phyloP scores from a whole-genome alignment of 139 green algal genomes.

The Chlorella ohadii region DNA sequence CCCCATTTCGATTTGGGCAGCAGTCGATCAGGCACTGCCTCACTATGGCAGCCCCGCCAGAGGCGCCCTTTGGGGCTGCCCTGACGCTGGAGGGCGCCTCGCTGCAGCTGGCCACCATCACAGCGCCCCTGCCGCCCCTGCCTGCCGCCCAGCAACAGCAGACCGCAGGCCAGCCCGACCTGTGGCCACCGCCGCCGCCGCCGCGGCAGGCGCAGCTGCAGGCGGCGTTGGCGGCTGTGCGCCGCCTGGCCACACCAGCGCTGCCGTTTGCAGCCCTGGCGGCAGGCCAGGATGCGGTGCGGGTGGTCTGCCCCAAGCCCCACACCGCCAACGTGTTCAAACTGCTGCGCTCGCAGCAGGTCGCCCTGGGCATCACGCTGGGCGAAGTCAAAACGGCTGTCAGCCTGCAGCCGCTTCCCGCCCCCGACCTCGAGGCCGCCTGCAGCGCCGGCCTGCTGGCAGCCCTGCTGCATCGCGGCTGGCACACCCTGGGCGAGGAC shows the following conservation, averaged over 20 bases:
- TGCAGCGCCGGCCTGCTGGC: not conserved
- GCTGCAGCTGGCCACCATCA: slow-evolving; percentile 17
- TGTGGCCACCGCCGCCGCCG: slow-evolving; percentile 21
- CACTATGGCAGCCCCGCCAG: no score
- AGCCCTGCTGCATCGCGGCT: slow-evolving; percentile 7
- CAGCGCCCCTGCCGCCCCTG: not conserved
- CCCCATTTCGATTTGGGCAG: no score
- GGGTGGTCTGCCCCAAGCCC: slow-evolving; percentile 1
- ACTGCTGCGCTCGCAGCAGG: slow-evolving; percentile 24
- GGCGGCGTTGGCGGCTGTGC: not conserved
- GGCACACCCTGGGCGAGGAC: slow-evolving; percentile 2
- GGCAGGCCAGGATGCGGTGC: not conserved
- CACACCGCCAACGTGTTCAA: slow-evolving; percentile 29
- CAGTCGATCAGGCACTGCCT: no score
- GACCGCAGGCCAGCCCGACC: not conserved
- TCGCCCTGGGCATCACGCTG: slow-evolving; percentile 2
- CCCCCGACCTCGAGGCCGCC: not conserved
- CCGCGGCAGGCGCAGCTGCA: not conserved
- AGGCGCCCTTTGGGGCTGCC: not conserved
- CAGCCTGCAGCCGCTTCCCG: not conserved
- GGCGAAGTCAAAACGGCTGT: slow-evolving; percentile 20
- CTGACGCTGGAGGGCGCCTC: not conserved
- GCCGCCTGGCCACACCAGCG: not conserved
- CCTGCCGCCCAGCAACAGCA: not conserved
- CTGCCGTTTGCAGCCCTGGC: slow-evolving; percentile 19